Evolutionary conservation across 495 filamentous ascomycete genomes (phyloP), one percentile per base, ranked within the genome.

Genomic region (Parathielavia hyrcaniae): DNA sequence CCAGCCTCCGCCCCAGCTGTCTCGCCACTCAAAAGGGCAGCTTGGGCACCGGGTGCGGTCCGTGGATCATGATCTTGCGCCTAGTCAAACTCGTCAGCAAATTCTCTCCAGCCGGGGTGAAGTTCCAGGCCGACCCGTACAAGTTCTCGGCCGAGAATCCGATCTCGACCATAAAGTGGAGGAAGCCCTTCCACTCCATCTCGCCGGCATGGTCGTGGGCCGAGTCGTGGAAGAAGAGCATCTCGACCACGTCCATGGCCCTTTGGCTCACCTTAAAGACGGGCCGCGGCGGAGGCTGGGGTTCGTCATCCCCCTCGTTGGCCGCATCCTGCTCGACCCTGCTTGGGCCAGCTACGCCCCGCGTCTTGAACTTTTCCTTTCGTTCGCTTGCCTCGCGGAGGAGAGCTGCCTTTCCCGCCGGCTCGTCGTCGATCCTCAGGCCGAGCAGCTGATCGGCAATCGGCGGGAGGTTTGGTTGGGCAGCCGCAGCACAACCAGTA

Each of bases 81-180:
- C 5, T 71, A 52, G 16, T 38, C 30, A 54, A 73, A 71, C 32
- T 69, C 53, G 1, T 55, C 9, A 32, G 4, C 13, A 30, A 30
- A 6, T 30, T n/a, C 2, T 48, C 45, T 3, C 19, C 63, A 9
- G 53, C 59, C 7, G 77, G 71, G 22, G 45, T 40, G 57, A 81
- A 81, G 30, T 73, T 62, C 80, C 79, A 82, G 0, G 71, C 75
- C 8, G 73, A 79, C 4, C 79, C 78, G 55, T 77, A 75, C 5
- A 79, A 62, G 58, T 79, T 79, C 63, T 71, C 62, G 0, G 67
- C 61, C 10, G 41, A 23, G 48, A 82, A 80, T 3, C 77, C 76
- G 5, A 69, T 66, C 7, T 68, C 60, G 11, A 53, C 50, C 76
- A 82, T 75, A 1, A 78, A 76, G 40, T 77, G 68, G 30, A 83